Evolutionary conservation across 2,329 filamentous ascomycete genomes (phyloP).

Genomic region (Phaeosphaeria sp.): DNA sequence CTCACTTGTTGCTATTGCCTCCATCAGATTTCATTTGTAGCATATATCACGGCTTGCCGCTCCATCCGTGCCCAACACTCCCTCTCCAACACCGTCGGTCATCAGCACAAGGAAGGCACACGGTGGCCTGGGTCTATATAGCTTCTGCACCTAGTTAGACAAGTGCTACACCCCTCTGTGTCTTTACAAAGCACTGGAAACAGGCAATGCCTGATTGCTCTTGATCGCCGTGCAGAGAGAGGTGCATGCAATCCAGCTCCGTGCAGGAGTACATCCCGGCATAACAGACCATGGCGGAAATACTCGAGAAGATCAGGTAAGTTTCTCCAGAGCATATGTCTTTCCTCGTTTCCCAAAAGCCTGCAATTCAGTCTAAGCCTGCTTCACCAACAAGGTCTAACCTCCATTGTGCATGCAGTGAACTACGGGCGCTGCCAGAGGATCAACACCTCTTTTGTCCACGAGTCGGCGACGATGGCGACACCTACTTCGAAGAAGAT

Average conservation of each 20-base stretch:
- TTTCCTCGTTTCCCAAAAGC: no score
- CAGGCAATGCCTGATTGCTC: conserved; percentile 17
- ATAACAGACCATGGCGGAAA: conserved; percentile 39
- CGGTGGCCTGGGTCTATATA: conserved; percentile 10
- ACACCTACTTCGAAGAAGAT: conserved; percentile 55
- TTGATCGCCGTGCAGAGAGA: conserved; percentile 11
- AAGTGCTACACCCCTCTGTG: conserved; percentile 2
- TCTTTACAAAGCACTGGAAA: conserved; percentile 5
- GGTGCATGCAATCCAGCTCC: neutral
- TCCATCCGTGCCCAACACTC: neutral
- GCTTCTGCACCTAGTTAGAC: conserved; percentile 14
- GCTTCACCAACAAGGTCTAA: conserved; percentile 26
- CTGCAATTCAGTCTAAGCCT: neutral
- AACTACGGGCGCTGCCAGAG: conserved; percentile 46
- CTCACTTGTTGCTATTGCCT: neutral
- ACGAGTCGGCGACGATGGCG: conserved; percentile 43
- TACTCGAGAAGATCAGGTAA: conserved; percentile 45
- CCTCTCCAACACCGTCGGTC: neutral
- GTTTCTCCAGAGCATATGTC: conserved; percentile 9
- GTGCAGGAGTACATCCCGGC: conserved; percentile 2
- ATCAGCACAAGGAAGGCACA: conserved; percentile 1
- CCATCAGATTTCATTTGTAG: conserved; percentile 3
- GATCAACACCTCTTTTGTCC: conserved; percentile 59
- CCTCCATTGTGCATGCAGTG: conserved; percentile 30
- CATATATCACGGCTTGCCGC: conserved; percentile 1